Percentiles rank a stretch among this genome's conserved stretches.
Conservation (phyloP, 129 eudicot genomes). For the Chrysanthemum seticuspe region DNA sequence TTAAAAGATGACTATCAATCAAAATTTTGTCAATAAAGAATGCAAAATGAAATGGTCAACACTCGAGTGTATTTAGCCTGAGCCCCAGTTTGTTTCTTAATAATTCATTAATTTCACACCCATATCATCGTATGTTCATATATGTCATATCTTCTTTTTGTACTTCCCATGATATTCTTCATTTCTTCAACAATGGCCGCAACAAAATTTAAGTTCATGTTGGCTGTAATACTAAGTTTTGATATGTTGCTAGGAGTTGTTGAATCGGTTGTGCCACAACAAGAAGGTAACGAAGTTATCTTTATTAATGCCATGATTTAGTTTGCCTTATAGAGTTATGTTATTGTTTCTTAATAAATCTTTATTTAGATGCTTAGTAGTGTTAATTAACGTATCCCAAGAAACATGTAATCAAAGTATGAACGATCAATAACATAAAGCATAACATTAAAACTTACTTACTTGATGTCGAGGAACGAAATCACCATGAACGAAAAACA, state of each 20-base stretch:
- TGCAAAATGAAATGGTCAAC: too few species aligned
- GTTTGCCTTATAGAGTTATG: not conserved
- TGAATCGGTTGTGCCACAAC: conserved; percentile 46
- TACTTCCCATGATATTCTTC: not conserved
- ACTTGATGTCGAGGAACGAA: too few species aligned
- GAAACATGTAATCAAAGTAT: too few species aligned
- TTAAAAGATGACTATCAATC: too few species aligned
- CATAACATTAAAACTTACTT: too few species aligned
- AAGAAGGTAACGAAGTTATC: conserved; percentile 50
- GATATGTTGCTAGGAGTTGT: conserved; percentile 27
- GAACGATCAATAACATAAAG: too few species aligned
- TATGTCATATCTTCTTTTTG: conserved; percentile 3
- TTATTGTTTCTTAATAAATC: not conserved
- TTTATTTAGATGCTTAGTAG: too few species aligned
- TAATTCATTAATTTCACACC: conserved; percentile 11
- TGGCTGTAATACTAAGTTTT: conserved; percentile 23
- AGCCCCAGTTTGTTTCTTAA: too few species aligned
- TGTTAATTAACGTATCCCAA: too few species aligned
- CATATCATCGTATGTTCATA: not conserved
- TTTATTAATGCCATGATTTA: not conserved
- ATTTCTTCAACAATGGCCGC: conserved; percentile 26
- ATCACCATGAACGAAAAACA: too few species aligned
- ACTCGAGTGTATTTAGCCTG: too few species aligned
- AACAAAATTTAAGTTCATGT: conserved; percentile 5
- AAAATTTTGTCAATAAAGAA: too few species aligned